Conservation (phyloP, 306 rosid species). For the Citrullus colocynthis region DNA sequence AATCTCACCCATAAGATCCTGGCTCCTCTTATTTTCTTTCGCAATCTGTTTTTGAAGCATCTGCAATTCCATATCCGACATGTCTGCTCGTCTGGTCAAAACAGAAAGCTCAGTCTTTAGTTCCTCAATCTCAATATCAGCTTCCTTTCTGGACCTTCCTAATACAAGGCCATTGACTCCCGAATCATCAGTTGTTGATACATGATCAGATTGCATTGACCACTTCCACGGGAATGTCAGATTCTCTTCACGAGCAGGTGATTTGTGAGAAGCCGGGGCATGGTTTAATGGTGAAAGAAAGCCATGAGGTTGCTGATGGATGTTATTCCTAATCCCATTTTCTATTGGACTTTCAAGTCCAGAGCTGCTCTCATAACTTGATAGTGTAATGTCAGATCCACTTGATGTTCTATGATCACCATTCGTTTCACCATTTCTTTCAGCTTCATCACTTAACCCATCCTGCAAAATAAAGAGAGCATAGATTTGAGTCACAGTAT, state of each 20-base stretch:
- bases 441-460: conserved; percentile 24
- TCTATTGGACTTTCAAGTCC: conserved; percentile 68
- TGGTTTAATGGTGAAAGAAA: neutral
- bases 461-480: conserved; percentile 30
- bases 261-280: conserved; percentile 24
- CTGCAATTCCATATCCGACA: conserved; percentile 88
- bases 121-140: conserved; percentile 42
- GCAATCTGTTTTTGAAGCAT: conserved; percentile 74
- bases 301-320: conserved; percentile 24
- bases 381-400: conserved; percentile 79
- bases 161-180: conserved; percentile 19
- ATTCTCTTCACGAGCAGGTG: conserved; percentile 27
- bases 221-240: conserved; percentile 49
- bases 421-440: conserved; percentile 30
- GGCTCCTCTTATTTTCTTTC: conserved; percentile 78
- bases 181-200: conserved; percentile 31
- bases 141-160: conserved; percentile 27
- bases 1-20: conserved; percentile 62
- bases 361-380: conserved; percentile 84
- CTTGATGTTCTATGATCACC: conserved; percentile 56
- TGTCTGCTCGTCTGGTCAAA: conserved; percentile 61
- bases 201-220: conserved; percentile 49
- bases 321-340: conserved; percentile 33
- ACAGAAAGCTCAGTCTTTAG: conserved; percentile 57
- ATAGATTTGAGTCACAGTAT: neutral